Conservation (phyloP, 345 rosid genomes). For the Leavenworthia alabamica region DNA sequence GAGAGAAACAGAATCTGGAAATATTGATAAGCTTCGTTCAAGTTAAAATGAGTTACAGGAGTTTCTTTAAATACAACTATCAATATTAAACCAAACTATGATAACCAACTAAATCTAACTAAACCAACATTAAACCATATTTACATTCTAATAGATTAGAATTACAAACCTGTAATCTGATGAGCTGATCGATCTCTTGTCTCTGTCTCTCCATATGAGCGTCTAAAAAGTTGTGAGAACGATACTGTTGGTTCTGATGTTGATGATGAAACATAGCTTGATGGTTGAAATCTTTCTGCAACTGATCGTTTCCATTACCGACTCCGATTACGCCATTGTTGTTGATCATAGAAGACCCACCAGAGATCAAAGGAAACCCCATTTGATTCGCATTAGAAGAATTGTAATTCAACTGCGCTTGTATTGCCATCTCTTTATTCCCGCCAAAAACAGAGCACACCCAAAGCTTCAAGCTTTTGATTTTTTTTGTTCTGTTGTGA, state of each 20-base stretch:
- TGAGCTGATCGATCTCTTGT: slow-evolving; percentile 55
- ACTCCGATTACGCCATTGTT: slow-evolving; percentile 39
- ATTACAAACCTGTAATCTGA: slow-evolving; percentile 58
- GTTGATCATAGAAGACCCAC: slow-evolving; percentile 33
- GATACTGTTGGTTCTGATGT: not conserved
- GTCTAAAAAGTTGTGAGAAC: slow-evolving; percentile 20
- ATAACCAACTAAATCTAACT: too few relatives aligned
- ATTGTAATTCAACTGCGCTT: slow-evolving; percentile 52
- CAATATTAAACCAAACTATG: too few relatives aligned
- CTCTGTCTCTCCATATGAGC: slow-evolving; percentile 41
- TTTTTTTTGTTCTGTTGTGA: not conserved
- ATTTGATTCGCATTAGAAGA: slow-evolving; percentile 17
- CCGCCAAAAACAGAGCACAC: slow-evolving; percentile 1
- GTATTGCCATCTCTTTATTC: slow-evolving; percentile 50
- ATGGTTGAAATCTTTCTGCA: slow-evolving; percentile 33
- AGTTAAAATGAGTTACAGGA: too few relatives aligned
- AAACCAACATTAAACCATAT: too few relatives aligned
- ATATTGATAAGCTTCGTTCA: too few relatives aligned
- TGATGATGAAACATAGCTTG: slow-evolving; percentile 29
- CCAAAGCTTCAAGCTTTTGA: slow-evolving; percentile 7
- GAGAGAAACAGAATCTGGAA: too few relatives aligned
- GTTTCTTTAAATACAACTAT: too few relatives aligned
- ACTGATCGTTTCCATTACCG: slow-evolving; percentile 17
- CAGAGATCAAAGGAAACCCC: slow-evolving; percentile 36
- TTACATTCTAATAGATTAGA: too few relatives aligned